A percentile compares a stretch with the other conserved stretches of the same genome.
Evolutionary conservation across 257 asterid species (phyloP).

Genomic region (Salvia miltiorrhiza): DNA sequence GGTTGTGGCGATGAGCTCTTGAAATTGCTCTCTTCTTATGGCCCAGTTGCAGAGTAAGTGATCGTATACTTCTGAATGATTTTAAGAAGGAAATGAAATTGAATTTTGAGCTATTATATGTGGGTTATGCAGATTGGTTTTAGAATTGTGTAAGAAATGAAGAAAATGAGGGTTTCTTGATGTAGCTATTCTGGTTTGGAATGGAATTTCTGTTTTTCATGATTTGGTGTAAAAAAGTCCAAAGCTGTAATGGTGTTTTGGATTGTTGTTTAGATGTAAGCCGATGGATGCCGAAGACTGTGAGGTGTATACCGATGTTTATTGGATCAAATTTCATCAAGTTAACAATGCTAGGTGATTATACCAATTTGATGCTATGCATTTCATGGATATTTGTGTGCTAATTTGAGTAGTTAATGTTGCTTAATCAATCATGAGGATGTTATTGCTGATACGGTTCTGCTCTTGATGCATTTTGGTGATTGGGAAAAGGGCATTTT

Average conservation of each 20-base stretch:
- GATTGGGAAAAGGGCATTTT: background rate
- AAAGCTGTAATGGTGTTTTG: background rate
- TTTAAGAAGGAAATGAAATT: background rate
- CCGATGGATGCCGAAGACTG: constrained; percentile 96
- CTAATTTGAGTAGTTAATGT: background rate
- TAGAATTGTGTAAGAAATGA: background rate
- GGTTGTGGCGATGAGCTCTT: constrained; percentile 83
- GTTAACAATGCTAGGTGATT: constrained; percentile 75
- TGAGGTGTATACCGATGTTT: constrained; percentile 76
- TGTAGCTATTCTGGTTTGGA: constrained; percentile 7
- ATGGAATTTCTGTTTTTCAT: background rate
- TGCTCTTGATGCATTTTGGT: background rate
- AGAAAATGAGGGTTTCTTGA: background rate
- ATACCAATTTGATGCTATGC: background rate
- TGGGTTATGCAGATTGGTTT: background rate
- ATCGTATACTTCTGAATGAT: background rate
- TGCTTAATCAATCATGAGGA: constrained; percentile 2
- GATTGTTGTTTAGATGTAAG: constrained; percentile 55
- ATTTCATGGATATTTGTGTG: constrained; percentile 11
- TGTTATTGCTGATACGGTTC: background rate
- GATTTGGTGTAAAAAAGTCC: background rate
- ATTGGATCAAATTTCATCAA: constrained; percentile 74
- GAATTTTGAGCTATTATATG: background rate
- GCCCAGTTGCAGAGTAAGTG: constrained; percentile 68
- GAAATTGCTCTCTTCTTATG: constrained; percentile 56